Evolutionary conservation across 1,284 basidiomycete species (phyloP).

Genomic region (Ceratobasidium sp.): DNA sequence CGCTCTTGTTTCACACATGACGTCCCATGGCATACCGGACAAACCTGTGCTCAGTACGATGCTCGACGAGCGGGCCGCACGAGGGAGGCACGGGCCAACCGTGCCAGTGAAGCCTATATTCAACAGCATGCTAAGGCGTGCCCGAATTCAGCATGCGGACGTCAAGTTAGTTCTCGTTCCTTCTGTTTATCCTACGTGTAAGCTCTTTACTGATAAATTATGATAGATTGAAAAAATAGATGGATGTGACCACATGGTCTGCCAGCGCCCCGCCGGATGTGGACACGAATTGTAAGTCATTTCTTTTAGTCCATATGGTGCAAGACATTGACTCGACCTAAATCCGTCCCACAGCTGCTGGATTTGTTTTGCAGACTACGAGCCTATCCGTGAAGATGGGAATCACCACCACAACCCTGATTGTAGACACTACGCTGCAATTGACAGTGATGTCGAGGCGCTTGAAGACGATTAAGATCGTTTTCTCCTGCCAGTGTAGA

Average conservation of each 20-base stretch:
- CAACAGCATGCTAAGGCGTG: slow-evolving; percentile 7
- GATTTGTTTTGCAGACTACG: slow-evolving; percentile 26
- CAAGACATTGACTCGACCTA: neutral
- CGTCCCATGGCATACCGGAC: slow-evolving; percentile 24
- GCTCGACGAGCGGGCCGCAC: neutral
- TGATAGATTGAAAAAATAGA: slow-evolving; percentile 32
- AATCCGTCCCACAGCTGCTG: slow-evolving; percentile 30
- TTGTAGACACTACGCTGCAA: neutral
- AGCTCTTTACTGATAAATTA: neutral
- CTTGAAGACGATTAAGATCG: too few species aligned
- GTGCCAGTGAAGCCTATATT: neutral
- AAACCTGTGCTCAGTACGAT: slow-evolving; percentile 36
- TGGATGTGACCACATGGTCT: slow-evolving; percentile 42
- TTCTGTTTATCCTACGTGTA: neutral
- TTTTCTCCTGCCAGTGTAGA: too few species aligned
- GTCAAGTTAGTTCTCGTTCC: neutral
- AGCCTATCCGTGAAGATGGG: neutral
- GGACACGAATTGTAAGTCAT: slow-evolving; percentile 26
- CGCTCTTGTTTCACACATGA: slow-evolving; percentile 23
- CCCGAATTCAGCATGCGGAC: slow-evolving; percentile 7
- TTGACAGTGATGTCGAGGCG: too few species aligned
- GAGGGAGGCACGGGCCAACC: neutral
- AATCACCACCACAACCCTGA: slow-evolving; percentile 11
- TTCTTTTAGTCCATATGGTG: too few species aligned
- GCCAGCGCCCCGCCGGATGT: slow-evolving; percentile 18